phyloP scores from a whole-genome alignment of 2,329 filamentous ascomycete species.

The Elsinoe perseae region DNA sequence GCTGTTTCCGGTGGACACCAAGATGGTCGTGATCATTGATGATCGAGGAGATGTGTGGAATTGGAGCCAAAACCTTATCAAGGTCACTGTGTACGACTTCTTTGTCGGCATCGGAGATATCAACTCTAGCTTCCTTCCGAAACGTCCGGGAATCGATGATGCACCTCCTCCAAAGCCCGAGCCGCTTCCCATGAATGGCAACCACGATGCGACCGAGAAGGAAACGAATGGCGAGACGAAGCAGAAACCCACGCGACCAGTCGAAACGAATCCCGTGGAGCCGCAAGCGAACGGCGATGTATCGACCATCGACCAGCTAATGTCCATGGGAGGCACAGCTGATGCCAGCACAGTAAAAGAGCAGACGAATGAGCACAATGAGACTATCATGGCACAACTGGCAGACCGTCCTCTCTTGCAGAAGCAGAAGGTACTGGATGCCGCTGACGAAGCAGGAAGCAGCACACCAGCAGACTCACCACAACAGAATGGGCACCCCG shows the following conservation, averaged over 20 bases:
- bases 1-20: slow-evolving; percentile 90
- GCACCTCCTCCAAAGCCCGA: slow-evolving; percentile 21
- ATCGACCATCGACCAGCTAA: slow-evolving; percentile 63
- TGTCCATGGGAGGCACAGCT: slow-evolving; percentile 66
- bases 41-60: slow-evolving; percentile 95
- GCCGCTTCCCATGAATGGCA: not conserved
- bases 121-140: slow-evolving; percentile 93
- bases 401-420: slow-evolving; percentile 83
- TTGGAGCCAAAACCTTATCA: slow-evolving; percentile 87
- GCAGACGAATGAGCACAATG: slow-evolving; percentile 79
- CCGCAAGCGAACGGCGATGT: slow-evolving; percentile 36
- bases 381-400: slow-evolving; percentile 78
- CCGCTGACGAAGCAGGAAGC: slow-evolving; percentile 61
- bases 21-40: slow-evolving; percentile 99
- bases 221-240: slow-evolving; percentile 16
- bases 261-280: not conserved
- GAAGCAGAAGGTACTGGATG: slow-evolving; percentile 84
- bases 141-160: slow-evolving; percentile 47
- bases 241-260: slow-evolving; percentile 4
- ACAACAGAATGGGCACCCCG: slow-evolving; percentile 27
- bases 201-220: not conserved
- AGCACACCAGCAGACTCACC: slow-evolving; percentile 33
- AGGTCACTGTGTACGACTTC: slow-evolving; percentile 92
- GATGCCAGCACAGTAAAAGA: slow-evolving; percentile 61
- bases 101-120: slow-evolving; percentile 98